Base-by-base conservation (phyloP, 2,329 filamentous ascomycete species). In the Aspergillus tubingensis region DNA sequence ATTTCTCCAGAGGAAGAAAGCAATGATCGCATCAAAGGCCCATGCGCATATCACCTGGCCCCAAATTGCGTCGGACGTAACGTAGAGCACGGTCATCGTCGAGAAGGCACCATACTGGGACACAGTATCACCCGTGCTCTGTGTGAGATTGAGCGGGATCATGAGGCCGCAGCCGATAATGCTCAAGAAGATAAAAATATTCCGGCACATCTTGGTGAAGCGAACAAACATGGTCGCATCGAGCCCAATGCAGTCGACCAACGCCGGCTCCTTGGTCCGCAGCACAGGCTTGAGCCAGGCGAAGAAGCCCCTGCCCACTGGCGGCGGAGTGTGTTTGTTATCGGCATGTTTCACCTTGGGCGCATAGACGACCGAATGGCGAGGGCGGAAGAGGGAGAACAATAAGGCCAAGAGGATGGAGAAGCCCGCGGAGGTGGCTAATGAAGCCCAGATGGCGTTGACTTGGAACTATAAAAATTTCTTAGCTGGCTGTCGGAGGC, bases 261-360 rank as follows among this genome's bases (percentile, higher is more conserved):
- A 77, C 13, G 91, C 84, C 58, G 87, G 80, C 79, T 99, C 95
- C 61, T 86, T 88, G 13, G 91, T 94, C 62, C 83, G 86, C 77
- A 92, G 83, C 32, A 99, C 80, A 0, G 94, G 93, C 19, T 82
- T 81, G 32, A 96, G 76, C 95, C 95, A 99, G 51, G 92, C 88
- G 73, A 96, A 92, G 8, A 94, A 80, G n/a, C 91, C 90, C 72
- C 90, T 96, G 58, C 90, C 91, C 69, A 98, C 84, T 0, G 90
- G 87, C 11, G 95, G 95, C 17, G 94, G 95, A 8, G 91, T 86
- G 79, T 96, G 92, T 76, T 90, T 92, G 67, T 92, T 88, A 75
- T 98, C 94, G 73, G 92, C 90, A 81, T 97, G 89, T 75, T 96
- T 96, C 52, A 96, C 83, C 74, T 96, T 94, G 43, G 95, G 95